Conservation (phyloP, 1,284 basidiomycete species). For the Cystobasidiaceae sp. region DNA sequence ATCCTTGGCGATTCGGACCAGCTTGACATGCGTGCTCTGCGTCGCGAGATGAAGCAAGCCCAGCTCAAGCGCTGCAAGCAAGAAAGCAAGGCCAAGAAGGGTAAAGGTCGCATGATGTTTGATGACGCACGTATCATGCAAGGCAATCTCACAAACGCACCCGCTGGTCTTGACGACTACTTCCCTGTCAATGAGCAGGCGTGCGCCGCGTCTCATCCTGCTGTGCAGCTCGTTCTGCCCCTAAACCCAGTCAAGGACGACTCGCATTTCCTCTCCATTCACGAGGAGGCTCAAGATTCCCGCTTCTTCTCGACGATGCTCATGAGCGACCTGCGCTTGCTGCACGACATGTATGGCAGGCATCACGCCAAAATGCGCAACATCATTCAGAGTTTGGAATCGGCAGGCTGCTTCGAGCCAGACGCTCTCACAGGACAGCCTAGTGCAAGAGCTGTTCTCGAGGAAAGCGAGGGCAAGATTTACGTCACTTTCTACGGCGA, state of each 20-base stretch:
- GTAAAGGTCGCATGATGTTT: constrained; percentile 11
- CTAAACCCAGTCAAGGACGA: constrained; percentile 17
- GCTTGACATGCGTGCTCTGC: constrained; percentile 21
- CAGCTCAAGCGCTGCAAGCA: not conserved
- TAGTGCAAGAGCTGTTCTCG: constrained; percentile 7
- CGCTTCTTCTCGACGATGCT: constrained; percentile 25
- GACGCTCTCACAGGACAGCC: not conserved
- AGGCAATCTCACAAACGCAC: no score
- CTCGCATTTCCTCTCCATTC: constrained; percentile 12
- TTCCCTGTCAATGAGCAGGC: constrained; percentile 8
- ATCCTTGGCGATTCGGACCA: constrained; percentile 32
- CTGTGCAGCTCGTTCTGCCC: constrained; percentile 20
- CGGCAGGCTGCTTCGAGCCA: constrained; percentile 20
- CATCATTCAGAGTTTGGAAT: constrained; percentile 4
- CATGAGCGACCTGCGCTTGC: constrained; percentile 27
- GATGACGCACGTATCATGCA: no score
- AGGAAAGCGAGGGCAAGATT: not conserved
- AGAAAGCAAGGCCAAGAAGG: constrained; percentile 23
- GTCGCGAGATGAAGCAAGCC: constrained; percentile 25
- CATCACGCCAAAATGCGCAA: constrained; percentile 21
- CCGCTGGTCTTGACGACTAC: constrained; percentile 14
- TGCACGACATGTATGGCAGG: constrained; percentile 20
- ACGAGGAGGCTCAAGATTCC: constrained; percentile 15
- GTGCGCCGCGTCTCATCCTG: not conserved
- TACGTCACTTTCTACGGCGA: constrained; percentile 19